Percentiles rank a stretch among this genome's conserved stretches.
Conservation (phyloP, 2,329 filamentous ascomycete species). For the Ophiosphaerella korrae region DNA sequence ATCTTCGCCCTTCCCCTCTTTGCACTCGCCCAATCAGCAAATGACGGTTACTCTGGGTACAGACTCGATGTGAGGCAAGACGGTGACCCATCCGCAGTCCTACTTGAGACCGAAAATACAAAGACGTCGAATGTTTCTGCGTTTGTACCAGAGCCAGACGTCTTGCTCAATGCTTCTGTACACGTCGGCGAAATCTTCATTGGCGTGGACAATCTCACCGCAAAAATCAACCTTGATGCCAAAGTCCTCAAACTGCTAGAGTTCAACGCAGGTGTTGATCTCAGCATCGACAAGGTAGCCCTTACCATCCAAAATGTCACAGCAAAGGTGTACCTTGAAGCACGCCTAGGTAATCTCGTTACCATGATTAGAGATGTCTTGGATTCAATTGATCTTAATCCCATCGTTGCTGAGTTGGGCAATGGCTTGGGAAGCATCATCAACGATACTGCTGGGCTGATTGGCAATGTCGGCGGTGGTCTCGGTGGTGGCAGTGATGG, state of each 20-base stretch:
- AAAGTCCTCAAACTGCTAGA: constrained; percentile 63
- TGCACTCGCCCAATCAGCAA: constrained; percentile 41
- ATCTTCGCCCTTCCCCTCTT: constrained; percentile 43
- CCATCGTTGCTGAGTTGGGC: constrained; percentile 62
- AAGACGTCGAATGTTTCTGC: constrained; percentile 48
- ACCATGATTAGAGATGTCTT: constrained; percentile 65
- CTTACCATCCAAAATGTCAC: constrained; percentile 64
- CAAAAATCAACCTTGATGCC: constrained; percentile 65
- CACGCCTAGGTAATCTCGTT: constrained; percentile 64
- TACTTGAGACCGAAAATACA: constrained; percentile 62
- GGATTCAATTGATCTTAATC: constrained; percentile 64
- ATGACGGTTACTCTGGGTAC: constrained; percentile 62
- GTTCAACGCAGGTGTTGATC: constrained; percentile 66
- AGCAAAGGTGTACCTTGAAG: constrained; percentile 64
- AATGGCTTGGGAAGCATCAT: constrained; percentile 56
- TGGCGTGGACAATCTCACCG: constrained; percentile 63
- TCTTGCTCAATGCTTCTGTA: constrained; percentile 65
- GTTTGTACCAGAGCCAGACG: constrained; percentile 58
- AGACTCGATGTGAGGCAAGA: constrained; percentile 54
- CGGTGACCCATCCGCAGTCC: constrained; percentile 57
- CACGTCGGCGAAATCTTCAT: constrained; percentile 64
- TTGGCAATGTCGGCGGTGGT: constrained; percentile 30
- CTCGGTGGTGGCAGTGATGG: constrained; percentile 12
- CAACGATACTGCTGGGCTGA: constrained; percentile 42
- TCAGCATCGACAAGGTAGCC: constrained; percentile 62